A percentile compares a stretch with the other conserved stretches of the same genome.
These are phyloP conservation scores for Myriosclerotinia scirpicola DNA, from an alignment of 2,329 filamentous ascomycete species.

Conservation along the genomic window DNA sequence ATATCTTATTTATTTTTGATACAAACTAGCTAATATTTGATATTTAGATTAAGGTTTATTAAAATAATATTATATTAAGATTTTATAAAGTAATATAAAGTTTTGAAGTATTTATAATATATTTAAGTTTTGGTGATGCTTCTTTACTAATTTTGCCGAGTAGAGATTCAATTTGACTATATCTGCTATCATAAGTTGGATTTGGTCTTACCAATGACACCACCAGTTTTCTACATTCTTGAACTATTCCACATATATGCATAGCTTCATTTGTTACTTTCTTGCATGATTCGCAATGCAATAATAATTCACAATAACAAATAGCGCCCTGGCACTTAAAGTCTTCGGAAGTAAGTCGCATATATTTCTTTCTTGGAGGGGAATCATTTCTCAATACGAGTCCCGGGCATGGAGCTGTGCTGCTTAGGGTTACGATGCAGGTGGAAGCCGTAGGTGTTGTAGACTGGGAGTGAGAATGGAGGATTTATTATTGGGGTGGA, in stretches of 20 bases:
- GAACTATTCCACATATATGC: neutral
- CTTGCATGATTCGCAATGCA: neutral
- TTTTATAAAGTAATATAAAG: too few species aligned
- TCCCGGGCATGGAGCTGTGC: neutral
- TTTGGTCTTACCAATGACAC: neutral
- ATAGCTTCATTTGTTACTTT: neutral
- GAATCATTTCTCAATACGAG: neutral
- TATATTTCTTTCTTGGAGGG: neutral
- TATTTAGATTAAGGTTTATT: too few species aligned
- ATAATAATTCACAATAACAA: neutral
- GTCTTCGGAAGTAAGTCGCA: neutral
- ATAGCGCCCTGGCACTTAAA: neutral
- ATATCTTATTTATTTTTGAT: too few species aligned
- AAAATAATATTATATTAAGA: too few species aligned
- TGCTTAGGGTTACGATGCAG: neutral
- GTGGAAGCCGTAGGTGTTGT: neutral
- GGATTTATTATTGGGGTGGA: neutral
- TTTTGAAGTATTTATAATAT: too few species aligned
- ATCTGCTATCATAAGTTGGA: neutral
- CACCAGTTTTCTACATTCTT: neutral
- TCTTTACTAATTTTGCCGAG: too few species aligned
- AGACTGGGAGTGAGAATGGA: neutral
- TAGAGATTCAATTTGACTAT: neutral
- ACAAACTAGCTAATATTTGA: too few species aligned
- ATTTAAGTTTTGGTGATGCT: too few species aligned